A percentile compares a stretch with the other conserved stretches of the same genome.
Evolutionary conservation across 2,329 filamentous ascomycete genomes (phyloP).

Genomic region (Venturia aucupariae): DNA sequence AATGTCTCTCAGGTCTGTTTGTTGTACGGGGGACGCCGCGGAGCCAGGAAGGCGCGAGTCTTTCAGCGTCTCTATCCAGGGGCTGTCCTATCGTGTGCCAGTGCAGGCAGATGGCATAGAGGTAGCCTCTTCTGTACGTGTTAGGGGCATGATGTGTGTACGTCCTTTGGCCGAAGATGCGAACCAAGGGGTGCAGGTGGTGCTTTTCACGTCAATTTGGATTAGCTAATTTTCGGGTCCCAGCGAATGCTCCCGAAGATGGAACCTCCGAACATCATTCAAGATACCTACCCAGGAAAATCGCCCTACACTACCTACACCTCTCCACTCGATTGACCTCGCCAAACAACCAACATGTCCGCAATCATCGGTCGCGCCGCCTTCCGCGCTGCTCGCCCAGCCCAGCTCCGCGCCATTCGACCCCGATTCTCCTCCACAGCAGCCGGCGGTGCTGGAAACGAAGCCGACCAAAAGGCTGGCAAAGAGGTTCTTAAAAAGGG

Average conservation of each 20-base stretch:
- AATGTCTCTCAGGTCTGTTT: neutral
- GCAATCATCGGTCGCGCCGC: slow-evolving; percentile 37
- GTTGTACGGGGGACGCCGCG: neutral
- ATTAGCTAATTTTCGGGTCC: too few species aligned
- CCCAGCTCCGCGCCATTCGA: slow-evolving; percentile 24
- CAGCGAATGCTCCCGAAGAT: neutral
- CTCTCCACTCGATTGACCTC: slow-evolving; percentile 12
- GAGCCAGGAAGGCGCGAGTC: neutral
- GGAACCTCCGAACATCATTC: slow-evolving; percentile 4
- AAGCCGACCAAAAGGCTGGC: slow-evolving; percentile 23
- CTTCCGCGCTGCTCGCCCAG: slow-evolving; percentile 35
- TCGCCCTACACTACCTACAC: too few species aligned
- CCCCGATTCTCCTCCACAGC: slow-evolving; percentile 13
- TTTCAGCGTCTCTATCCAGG: neutral
- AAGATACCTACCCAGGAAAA: slow-evolving; percentile 1
- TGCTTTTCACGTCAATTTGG: too few species aligned
- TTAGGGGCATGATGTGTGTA: neutral
- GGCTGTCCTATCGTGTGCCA: neutral
- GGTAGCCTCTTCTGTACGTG: neutral
- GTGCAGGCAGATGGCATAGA: neutral
- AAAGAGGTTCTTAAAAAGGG: slow-evolving; percentile 49
- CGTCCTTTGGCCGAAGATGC: neutral
- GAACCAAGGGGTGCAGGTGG: neutral
- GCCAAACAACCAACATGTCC: slow-evolving; percentile 28
- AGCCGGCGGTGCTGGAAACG: neutral